Evolutionary conservation across 2,329 filamentous ascomycete species (phyloP), one percentile per base, ranked within the genome.

Genomic region (Penicillium glabrum): DNA sequence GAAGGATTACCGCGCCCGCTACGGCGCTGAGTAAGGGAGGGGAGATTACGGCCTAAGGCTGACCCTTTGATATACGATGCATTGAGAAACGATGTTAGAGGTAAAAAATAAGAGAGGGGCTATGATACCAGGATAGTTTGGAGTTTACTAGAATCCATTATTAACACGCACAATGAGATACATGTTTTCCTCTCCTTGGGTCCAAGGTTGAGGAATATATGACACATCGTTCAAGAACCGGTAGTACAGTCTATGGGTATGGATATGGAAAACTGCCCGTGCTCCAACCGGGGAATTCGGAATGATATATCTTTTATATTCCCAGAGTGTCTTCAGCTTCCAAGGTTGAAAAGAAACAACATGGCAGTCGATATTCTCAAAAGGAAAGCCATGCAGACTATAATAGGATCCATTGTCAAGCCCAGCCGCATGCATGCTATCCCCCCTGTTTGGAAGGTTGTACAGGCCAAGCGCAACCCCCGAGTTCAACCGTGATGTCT

Each of bases 1-100:
- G 72, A 85, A 90, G 77, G 89, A 86, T 71, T 96, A 96, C 75
- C 85, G 89, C 46, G 68, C 69, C 46, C 73, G 72, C 55, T 80
- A 78, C 59, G 70, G 74, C 39, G 76, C 76, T 2, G 59, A 72
- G 49, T 72, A 72, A 57, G n/a, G 23, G 3, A 26, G 24, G 6
- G 57, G 24, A 16, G 44, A 39, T 37, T 13, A 33, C 19, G 14
- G 8, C 23, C 14, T 16, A 37, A 13, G 24, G 21, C 31, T 50
- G 19, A 11, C 31, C 27, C 6, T 23, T 47, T 51, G 43, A 44
- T 33, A 59, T 48, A 53, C 46, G 56, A 55, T 46, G 24, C 39
- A 60, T 54, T 47, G 48, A 58, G 51, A 43, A 41, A 63, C 44
- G 63, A 67, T 57, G 66, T 70, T 55, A 70, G 56, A 53, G 26